A percentile compares a stretch with the other conserved stretches of the same genome.
phyloP scores from a whole-genome alignment of 169 alveolate species.

The Babesia sp. region DNA sequence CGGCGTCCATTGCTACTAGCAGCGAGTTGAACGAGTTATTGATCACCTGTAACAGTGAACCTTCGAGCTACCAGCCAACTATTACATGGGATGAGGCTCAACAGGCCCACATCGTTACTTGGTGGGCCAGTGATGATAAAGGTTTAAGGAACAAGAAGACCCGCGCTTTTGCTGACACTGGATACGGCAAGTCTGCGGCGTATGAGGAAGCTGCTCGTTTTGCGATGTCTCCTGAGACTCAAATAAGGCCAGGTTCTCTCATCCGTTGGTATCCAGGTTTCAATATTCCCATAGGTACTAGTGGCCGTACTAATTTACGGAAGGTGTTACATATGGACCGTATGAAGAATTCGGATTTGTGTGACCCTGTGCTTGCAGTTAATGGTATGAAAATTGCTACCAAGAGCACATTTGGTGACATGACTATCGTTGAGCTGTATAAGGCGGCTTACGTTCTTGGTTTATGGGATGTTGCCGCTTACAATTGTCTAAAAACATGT shows the following conservation, averaged over 20 bases:
- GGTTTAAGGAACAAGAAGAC: conserved; percentile 16
- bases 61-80: conserved; percentile 34
- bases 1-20: conserved; percentile 45
- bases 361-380: conserved; percentile 75
- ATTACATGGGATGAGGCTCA: conserved; percentile 39
- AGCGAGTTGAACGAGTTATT: conserved; percentile 48
- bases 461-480: conserved; percentile 77
- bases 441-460: conserved; percentile 76
- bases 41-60: conserved; percentile 23
- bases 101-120: conserved; percentile 46
- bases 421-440: conserved; percentile 75
- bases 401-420: conserved; percentile 75
- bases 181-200: conserved; percentile 43
- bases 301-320: conserved; percentile 73
- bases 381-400: conserved; percentile 72
- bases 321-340: conserved; percentile 77
- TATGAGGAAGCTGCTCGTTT: conserved; percentile 49
- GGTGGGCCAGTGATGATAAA: conserved; percentile 49
- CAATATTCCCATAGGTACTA: conserved; percentile 77
- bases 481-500: conserved; percentile 74
- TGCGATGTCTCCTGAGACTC: conserved; percentile 55
- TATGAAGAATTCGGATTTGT: conserved; percentile 65
- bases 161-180: conserved; percentile 7
- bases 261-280: conserved; percentile 79
- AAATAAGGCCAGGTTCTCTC: conserved; percentile 58